Percentiles rank a stretch among this genome's conserved stretches.
phyloP scores from a whole-genome alignment of 1,139 yeast genomes.

The Scheffersomyces parashehatae region DNA sequence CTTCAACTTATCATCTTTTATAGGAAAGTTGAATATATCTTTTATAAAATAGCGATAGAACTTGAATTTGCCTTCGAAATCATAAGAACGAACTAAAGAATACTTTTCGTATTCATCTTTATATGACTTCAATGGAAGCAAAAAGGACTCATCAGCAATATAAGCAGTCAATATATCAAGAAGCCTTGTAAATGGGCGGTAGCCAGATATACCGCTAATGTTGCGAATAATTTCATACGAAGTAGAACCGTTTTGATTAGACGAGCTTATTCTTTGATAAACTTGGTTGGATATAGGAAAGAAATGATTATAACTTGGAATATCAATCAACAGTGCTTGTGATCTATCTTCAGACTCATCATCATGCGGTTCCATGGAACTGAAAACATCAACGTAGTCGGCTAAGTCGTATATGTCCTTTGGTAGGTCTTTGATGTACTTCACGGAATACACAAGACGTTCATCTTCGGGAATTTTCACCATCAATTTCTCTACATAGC shows the following conservation, averaged over 20 bases:
- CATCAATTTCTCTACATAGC: conserved; percentile 57
- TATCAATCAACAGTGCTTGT: conserved; percentile 6
- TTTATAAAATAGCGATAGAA: conserved; percentile 66
- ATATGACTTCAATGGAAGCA: conserved; percentile 23
- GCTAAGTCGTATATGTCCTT: conserved; percentile 25
- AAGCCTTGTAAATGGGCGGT: conserved; percentile 49
- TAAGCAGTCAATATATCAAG: conserved; percentile 48
- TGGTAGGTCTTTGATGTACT: conserved; percentile 56
- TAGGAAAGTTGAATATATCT: conserved; percentile 8
- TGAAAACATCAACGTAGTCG: conserved; percentile 20
- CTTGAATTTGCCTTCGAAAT: conserved; percentile 71
- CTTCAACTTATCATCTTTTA: conserved; percentile 7
- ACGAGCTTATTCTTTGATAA: conserved; percentile 42
- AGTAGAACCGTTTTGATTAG: conserved; percentile 53
- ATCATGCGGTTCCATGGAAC: conserved; percentile 12
- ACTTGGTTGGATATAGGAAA: conserved; percentile 69
- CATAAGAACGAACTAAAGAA: conserved; percentile 61
- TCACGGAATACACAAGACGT: conserved; percentile 57
- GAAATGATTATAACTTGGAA: conserved; percentile 47
- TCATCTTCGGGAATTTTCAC: conserved; percentile 51
- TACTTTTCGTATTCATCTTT: conserved; percentile 23
- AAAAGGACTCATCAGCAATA: conserved; percentile 23
- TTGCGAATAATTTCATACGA: conserved; percentile 51
- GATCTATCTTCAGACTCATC: conserved; percentile 16
- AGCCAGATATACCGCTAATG: conserved; percentile 56